A percentile compares a stretch with the other conserved stretches of the same genome.
Conservation (phyloP, 495 filamentous ascomycete genomes). For the Penicillium tannophilum region DNA sequence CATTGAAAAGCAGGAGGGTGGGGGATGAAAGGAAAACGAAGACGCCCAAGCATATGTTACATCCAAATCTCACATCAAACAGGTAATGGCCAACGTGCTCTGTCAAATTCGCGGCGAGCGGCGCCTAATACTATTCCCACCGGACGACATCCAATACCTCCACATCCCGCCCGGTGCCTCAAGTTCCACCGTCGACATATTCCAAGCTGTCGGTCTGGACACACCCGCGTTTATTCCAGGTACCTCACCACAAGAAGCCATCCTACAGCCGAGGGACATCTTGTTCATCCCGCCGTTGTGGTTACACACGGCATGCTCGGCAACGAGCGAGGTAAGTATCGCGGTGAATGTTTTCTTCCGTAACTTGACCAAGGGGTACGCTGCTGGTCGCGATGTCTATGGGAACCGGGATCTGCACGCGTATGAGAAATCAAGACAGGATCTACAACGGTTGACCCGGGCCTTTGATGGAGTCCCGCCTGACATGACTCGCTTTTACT, state of each 20-base stretch:
- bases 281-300: constrained; percentile 81
- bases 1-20: background rate
- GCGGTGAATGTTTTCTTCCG: constrained; percentile 87
- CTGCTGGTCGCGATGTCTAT: constrained; percentile 79
- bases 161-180: constrained; percentile 76
- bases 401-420: constrained; percentile 83
- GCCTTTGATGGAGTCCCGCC: constrained; percentile 66
- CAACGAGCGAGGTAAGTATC: constrained; percentile 63
- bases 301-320: constrained; percentile 74
- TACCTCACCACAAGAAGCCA: constrained; percentile 68
- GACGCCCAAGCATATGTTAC: background rate
- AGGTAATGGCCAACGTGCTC: constrained; percentile 88
- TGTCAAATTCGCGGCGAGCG: constrained; percentile 70
- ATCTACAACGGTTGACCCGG: constrained; percentile 66
- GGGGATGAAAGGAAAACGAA: background rate
- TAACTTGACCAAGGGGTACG: constrained; percentile 67
- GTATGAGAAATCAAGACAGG: constrained; percentile 78
- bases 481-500: constrained; percentile 72
- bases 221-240: constrained; percentile 42
- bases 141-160: constrained; percentile 68
- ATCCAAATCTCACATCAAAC: background rate
- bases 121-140: constrained; percentile 71
- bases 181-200: constrained; percentile 75
- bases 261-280: constrained; percentile 69
- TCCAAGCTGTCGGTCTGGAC: constrained; percentile 43